Evolutionary conservation across 2,329 filamentous ascomycete species (phyloP).

Genomic region (Colletotrichum sp.): DNA sequence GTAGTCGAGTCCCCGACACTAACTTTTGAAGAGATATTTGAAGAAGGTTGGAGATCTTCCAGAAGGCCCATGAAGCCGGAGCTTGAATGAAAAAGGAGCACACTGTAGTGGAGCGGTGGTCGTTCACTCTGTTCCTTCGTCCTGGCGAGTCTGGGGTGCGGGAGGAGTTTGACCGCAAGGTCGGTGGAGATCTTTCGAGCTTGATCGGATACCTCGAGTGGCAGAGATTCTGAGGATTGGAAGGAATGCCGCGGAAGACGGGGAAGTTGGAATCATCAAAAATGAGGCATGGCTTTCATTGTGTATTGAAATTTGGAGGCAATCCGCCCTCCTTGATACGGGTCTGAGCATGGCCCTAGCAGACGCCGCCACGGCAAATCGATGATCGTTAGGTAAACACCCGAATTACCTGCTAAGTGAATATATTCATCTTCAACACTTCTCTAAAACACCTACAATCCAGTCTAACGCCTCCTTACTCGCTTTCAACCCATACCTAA

Average conservation of each 20-base stretch:
- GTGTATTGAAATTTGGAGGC: not conserved
- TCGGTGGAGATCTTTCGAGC: not conserved
- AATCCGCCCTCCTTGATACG: not conserved
- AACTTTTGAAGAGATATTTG: not conserved
- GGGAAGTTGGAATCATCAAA: not conserved
- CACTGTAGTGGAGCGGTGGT: not conserved
- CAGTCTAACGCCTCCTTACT: conserved; percentile 49
- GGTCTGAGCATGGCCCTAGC: accelerated
- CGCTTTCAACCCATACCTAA: conserved; percentile 51
- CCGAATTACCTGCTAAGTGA: accelerated
- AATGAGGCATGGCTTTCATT: accelerated
- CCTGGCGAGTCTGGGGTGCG: not conserved
- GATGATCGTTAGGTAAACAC: not conserved
- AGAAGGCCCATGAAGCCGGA: not conserved
- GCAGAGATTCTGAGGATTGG: not conserved
- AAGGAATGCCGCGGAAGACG: not conserved
- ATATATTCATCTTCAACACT: not conserved
- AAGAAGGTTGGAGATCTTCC: not conserved
- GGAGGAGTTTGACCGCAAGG: not conserved
- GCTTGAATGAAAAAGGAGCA: not conserved
- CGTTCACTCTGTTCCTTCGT: not conserved
- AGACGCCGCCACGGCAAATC: accelerated
- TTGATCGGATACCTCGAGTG: not conserved
- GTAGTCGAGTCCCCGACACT: accelerated
- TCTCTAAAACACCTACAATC: conserved; percentile 36